A percentile compares a stretch with the other conserved stretches of the same genome.
These are phyloP conservation scores for Starmerella gropengiesseri DNA, from an alignment of 805 yeast species.

Conservation along the genomic window DNA sequence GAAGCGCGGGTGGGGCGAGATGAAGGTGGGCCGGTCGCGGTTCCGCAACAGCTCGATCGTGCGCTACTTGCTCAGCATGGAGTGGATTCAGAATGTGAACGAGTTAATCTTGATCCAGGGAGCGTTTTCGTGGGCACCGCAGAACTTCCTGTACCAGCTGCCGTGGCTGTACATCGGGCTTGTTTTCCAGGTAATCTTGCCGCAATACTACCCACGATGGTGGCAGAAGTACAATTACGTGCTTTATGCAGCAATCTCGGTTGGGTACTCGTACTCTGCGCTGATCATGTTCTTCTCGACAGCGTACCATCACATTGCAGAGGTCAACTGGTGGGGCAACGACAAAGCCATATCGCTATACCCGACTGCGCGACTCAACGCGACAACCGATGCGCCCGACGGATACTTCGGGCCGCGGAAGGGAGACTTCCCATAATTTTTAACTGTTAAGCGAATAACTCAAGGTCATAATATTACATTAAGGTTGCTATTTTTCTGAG, in stretches of 20 bases:
- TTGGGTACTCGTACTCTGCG: constrained; percentile 55
- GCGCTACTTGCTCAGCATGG: constrained; percentile 21
- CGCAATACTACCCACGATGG: constrained; percentile 41
- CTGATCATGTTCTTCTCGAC: constrained; percentile 46
- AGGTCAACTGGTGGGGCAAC: too few relatives aligned
- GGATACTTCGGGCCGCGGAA: constrained; percentile 11
- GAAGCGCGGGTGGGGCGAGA: constrained; percentile 4
- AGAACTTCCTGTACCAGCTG: constrained; percentile 20
- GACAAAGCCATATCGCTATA: constrained; percentile 19
- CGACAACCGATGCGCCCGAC: background rate
- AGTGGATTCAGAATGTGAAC: constrained; percentile 31
- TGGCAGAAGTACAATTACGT: constrained; percentile 43
- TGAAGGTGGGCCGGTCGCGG: constrained; percentile 4
- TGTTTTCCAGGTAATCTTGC: constrained; percentile 38
- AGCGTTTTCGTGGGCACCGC: constrained; percentile 34
- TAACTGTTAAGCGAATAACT: background rate
- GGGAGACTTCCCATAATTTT: constrained; percentile 5
- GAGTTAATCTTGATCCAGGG: constrained; percentile 37
- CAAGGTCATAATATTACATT: background rate
- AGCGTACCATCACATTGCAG: constrained; percentile 34
- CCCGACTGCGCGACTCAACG: constrained; percentile 2
- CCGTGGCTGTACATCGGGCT: constrained; percentile 27
- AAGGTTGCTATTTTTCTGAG: background rate
- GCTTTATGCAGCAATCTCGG: constrained; percentile 44
- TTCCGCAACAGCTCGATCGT: constrained; percentile 1